These are phyloP conservation scores for Puccinia coronata DNA, from an alignment of 1,284 basidiomycete genomes.

Conservation along the genomic window DNA sequence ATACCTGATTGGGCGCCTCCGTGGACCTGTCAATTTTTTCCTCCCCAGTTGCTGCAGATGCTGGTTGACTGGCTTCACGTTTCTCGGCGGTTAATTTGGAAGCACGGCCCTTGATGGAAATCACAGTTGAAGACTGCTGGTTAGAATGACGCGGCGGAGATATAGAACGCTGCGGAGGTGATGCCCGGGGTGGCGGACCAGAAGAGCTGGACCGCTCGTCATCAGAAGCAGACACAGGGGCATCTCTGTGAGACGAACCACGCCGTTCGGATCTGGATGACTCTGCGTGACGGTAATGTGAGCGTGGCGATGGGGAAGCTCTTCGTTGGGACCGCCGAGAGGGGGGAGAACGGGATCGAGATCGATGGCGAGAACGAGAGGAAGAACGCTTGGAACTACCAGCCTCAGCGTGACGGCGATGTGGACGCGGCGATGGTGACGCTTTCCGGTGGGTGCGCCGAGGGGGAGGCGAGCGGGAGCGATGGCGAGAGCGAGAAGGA, in stretches of 20 bases:
- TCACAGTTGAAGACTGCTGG: not conserved
- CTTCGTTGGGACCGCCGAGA: not conserved
- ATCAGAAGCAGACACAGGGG: not conserved
- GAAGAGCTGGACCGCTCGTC: constrained; percentile 17
- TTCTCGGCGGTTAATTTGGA: constrained; percentile 4
- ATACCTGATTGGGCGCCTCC: not conserved
- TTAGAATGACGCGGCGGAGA: not conserved
- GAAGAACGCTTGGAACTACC: not conserved
- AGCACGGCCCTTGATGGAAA: constrained; percentile 33
- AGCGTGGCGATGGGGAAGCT: constrained; percentile 1
- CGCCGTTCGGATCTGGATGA: not conserved
- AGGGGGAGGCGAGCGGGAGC: too few relatives aligned
- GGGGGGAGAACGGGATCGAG: not conserved
- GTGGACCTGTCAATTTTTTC: not conserved
- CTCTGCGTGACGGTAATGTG: not conserved
- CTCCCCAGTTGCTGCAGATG: not conserved
- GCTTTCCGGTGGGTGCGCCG: not conserved
- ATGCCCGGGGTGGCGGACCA: not conserved
- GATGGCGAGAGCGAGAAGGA: too few relatives aligned
- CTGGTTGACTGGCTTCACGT: not conserved
- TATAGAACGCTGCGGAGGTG: not conserved
- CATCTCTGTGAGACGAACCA: not conserved
- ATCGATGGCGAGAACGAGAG: constrained; percentile 26
- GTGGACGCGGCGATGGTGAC: constrained; percentile 4
- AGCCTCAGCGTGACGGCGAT: not conserved